phyloP scores from a whole-genome alignment of 768 basidiomycete genomes.

The Lactifluus subvellereus region DNA sequence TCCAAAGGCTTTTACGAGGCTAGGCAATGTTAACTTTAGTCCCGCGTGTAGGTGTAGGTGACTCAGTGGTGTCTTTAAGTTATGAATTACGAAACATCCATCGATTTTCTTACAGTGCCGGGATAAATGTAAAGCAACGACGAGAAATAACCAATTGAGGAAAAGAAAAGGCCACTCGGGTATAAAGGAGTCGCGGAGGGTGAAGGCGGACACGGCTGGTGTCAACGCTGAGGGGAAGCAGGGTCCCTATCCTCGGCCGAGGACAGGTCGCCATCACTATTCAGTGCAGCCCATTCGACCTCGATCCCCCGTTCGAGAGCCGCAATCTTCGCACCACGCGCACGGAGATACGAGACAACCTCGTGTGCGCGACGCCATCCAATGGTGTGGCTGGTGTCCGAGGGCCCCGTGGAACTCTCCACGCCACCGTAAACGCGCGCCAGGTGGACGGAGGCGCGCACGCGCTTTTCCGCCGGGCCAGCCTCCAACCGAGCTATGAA shows the following conservation, averaged over 20 bases:
- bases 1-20: no score
- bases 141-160: background rate
- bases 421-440: conserved; percentile 39
- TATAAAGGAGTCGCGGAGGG: no score
- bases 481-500: conserved; percentile 62
- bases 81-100: background rate
- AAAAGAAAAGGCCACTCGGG: background rate
- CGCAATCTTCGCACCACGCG: conserved; percentile 66
- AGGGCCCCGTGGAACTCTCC: conserved; percentile 28
- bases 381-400: conserved; percentile 28
- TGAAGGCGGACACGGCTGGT: no score
- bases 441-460: conserved; percentile 48
- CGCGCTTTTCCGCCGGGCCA: conserved; percentile 39
- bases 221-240: background rate
- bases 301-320: conserved; percentile 41
- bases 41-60: background rate
- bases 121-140: background rate
- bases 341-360: conserved; percentile 64
- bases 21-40: no score
- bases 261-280: conserved; percentile 51
- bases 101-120: background rate
- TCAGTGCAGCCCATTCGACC: conserved; percentile 69
- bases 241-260: conserved; percentile 16
- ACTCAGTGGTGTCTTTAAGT: background rate
- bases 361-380: conserved; percentile 67